Conservation (phyloP, 2,329 filamentous ascomycete genomes). For the Aspergillus quadrilineatus region DNA sequence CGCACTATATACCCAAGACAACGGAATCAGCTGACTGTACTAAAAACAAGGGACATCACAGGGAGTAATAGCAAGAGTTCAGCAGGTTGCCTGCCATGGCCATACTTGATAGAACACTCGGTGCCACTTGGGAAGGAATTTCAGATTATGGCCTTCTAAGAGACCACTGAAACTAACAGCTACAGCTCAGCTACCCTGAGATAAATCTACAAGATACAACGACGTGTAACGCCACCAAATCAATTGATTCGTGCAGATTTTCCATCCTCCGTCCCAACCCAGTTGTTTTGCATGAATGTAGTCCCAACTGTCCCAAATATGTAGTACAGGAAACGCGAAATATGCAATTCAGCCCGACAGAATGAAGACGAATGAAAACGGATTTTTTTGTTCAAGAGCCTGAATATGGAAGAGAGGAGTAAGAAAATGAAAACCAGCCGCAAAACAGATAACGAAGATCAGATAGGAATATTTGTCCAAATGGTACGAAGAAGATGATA, state of each 20-base stretch:
- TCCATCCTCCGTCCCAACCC: conserved; percentile 22
- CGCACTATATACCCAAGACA: not conserved
- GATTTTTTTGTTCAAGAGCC: conserved; percentile 14
- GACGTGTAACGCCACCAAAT: conserved; percentile 19
- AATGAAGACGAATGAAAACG: conserved; percentile 14
- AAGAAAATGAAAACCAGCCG: conserved; percentile 21
- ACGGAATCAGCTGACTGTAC: not conserved
- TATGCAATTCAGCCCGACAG: conserved; percentile 25
- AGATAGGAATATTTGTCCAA: conserved; percentile 18
- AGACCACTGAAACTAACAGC: not conserved
- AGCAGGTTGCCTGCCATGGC: no score
- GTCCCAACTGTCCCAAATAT: conserved; percentile 27
- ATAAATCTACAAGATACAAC: not conserved
- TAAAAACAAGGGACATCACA: no score
- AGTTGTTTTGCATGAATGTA: conserved; percentile 23
- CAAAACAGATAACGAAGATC: conserved; percentile 22
- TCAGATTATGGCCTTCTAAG: not conserved
- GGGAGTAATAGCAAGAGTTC: no score
- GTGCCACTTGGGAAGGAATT: not conserved
- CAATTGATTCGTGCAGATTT: conserved; percentile 22
- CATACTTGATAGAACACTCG: no score
- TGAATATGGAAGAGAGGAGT: conserved; percentile 13
- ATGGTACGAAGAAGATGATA: conserved; percentile 20
- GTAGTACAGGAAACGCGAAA: conserved; percentile 26
- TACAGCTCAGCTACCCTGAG: not conserved